A percentile compares a stretch with the other conserved stretches of the same genome.
Conservation (phyloP, 805 yeast species). For the Kodamaea nitidulidarum region DNA sequence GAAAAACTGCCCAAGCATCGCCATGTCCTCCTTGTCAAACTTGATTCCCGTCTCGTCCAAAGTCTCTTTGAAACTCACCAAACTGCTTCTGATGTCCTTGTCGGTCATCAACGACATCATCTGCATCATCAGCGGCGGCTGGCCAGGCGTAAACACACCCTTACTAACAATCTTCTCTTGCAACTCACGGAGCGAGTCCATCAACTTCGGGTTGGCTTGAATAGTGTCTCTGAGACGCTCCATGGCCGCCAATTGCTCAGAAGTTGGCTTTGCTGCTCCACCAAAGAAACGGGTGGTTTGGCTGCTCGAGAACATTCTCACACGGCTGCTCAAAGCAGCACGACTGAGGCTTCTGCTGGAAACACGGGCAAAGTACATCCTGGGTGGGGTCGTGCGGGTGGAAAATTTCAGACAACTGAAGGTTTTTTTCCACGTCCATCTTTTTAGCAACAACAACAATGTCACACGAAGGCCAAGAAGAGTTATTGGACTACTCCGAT, state of each 20-base stretch:
- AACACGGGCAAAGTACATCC: no score
- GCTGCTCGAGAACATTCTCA: neutral
- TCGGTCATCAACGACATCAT: constrained; percentile 36
- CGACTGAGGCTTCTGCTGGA: no score
- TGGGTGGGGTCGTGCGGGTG: constrained; percentile 1
- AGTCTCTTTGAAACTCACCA: constrained; percentile 25
- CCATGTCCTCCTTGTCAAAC: constrained; percentile 31
- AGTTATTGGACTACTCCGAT: constrained; percentile 96
- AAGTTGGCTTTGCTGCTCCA: constrained; percentile 1
- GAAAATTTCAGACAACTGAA: constrained; percentile 2
- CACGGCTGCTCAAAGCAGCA: neutral
- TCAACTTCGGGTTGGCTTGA: constrained; percentile 27
- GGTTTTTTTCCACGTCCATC: neutral
- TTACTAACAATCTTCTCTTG: constrained; percentile 27
- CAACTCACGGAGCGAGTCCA: constrained; percentile 25
- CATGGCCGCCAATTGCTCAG: constrained; percentile 11
- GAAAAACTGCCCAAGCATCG: constrained; percentile 24
- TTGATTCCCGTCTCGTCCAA: constrained; percentile 31
- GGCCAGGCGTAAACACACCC: constrained; percentile 29
- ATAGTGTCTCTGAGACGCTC: constrained; percentile 11
- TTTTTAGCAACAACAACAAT: constrained; percentile 28
- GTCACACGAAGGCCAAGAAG: constrained; percentile 99
- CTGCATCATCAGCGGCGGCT: constrained; percentile 32
- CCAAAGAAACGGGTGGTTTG: neutral
- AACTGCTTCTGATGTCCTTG: constrained; percentile 29